Evolutionary conservation across 2,329 filamentous ascomycete genomes (phyloP).

Genomic region (Colletotrichum liaoningense): DNA sequence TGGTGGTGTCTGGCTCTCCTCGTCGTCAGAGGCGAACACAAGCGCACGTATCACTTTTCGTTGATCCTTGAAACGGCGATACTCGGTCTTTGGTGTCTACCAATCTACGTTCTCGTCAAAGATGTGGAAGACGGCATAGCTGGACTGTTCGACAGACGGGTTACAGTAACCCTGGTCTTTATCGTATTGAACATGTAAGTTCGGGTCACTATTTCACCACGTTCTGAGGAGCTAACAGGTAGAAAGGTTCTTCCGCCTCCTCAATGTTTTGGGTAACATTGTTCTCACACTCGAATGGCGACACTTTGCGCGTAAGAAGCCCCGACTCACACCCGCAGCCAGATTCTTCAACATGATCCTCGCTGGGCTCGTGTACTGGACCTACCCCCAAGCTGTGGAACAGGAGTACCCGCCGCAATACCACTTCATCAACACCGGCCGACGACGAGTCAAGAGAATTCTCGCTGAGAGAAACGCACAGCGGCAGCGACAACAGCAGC

Average conservation of each 20-base stretch:
- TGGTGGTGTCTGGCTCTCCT: slow-evolving; percentile 49
- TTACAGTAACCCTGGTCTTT: slow-evolving; percentile 47
- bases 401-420: slow-evolving; percentile 47
- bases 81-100: slow-evolving; percentile 45
- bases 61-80: slow-evolving; percentile 51
- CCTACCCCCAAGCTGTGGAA: slow-evolving; percentile 53
- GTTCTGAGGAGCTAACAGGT: slow-evolving; percentile 11
- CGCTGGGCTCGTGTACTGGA: slow-evolving; percentile 52
- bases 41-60: slow-evolving; percentile 54
- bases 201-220: neutral
- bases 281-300: slow-evolving; percentile 52
- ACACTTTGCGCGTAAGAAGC: slow-evolving; percentile 49
- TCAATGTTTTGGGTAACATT: slow-evolving; percentile 53
- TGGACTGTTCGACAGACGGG: slow-evolving; percentile 17
- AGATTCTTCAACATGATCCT: slow-evolving; percentile 41
- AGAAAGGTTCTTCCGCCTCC: slow-evolving; percentile 48
- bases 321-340: slow-evolving; percentile 31
- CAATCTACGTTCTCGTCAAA: slow-evolving; percentile 39
- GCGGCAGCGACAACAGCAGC: slow-evolving; percentile 25
- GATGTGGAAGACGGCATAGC: slow-evolving; percentile 6
- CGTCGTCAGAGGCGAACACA: slow-evolving; percentile 45
- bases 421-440: slow-evolving; percentile 31
- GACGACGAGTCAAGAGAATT: slow-evolving; percentile 31
- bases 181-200: slow-evolving; percentile 53
- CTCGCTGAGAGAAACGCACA: slow-evolving; percentile 30